These are phyloP conservation scores for Huiozyma naganishii DNA, from an alignment of 805 yeast species.

Conservation along the genomic window DNA sequence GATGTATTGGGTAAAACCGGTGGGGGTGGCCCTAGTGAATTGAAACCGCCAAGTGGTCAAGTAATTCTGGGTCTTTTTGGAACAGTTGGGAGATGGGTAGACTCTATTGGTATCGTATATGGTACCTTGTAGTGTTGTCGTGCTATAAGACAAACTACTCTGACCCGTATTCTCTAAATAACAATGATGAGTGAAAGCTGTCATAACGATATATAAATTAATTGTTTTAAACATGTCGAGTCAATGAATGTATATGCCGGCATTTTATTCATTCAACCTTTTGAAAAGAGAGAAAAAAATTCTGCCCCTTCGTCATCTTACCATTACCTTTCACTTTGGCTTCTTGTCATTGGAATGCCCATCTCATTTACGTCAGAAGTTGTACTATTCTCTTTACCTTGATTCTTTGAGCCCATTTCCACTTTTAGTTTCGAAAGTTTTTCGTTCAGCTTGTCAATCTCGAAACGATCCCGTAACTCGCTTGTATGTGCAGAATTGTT, in stretches of 20 bases:
- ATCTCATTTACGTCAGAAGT: neutral
- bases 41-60: conserved; percentile 56
- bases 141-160: neutral
- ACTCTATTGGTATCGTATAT: conserved; percentile 62
- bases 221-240: too few relatives aligned
- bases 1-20: conserved; percentile 53
- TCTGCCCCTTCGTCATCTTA: neutral
- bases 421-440: conserved; percentile 18
- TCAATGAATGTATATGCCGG: too few relatives aligned
- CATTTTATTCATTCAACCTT: too few relatives aligned
- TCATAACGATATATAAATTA: too few relatives aligned
- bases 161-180: neutral
- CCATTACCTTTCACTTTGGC: conserved; percentile 10
- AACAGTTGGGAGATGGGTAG: conserved; percentile 56
- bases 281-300: too few relatives aligned
- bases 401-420: neutral
- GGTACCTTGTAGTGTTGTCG: conserved; percentile 12
- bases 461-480: conserved; percentile 6
- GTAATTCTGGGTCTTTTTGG: conserved; percentile 65
- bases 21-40: conserved; percentile 53
- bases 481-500: neutral
- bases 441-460: conserved; percentile 26
- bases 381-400: neutral
- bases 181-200: neutral
- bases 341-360: conserved; percentile 7